Evolutionary conservation across 306 rosid genomes (phyloP).

Genomic region (Citrullus colocynthis): DNA sequence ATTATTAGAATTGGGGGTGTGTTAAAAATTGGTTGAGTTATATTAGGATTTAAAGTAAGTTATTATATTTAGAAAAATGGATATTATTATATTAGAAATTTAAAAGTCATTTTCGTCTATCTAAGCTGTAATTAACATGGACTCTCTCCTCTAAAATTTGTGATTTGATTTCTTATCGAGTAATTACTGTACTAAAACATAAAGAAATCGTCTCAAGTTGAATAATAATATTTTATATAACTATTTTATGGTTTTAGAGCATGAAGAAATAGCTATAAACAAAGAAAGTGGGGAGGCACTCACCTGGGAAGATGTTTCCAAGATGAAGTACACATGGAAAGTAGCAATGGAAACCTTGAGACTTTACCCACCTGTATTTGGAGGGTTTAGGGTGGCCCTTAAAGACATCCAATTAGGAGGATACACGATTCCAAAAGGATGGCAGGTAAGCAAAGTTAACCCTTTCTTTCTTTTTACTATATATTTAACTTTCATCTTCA

Average conservation of each 20-base stretch:
- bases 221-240: no score
- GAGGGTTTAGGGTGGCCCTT: constrained; percentile 38
- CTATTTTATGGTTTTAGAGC: constrained; percentile 24
- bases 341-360: constrained; percentile 66
- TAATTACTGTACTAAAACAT: no score
- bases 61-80: no score
- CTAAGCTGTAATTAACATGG: no score
- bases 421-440: constrained; percentile 67
- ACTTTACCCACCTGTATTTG: constrained; percentile 49
- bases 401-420: constrained; percentile 49
- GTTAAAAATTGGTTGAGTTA: not conserved
- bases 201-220: not conserved
- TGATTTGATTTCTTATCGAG: no score
- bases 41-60: not conserved
- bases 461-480: not conserved
- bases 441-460: constrained; percentile 48
- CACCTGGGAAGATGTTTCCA: constrained; percentile 64
- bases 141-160: no score
- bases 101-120: no score
- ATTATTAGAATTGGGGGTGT: not conserved
- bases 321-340: constrained; percentile 86
- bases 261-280: constrained; percentile 47
- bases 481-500: no score
- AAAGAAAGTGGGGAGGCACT: constrained; percentile 40
- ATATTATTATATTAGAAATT: not conserved